Percentiles rank a stretch among this genome's conserved stretches.
phyloP scores from a whole-genome alignment of 2,329 filamentous ascomycete genomes.

The Fusarium sp. region DNA sequence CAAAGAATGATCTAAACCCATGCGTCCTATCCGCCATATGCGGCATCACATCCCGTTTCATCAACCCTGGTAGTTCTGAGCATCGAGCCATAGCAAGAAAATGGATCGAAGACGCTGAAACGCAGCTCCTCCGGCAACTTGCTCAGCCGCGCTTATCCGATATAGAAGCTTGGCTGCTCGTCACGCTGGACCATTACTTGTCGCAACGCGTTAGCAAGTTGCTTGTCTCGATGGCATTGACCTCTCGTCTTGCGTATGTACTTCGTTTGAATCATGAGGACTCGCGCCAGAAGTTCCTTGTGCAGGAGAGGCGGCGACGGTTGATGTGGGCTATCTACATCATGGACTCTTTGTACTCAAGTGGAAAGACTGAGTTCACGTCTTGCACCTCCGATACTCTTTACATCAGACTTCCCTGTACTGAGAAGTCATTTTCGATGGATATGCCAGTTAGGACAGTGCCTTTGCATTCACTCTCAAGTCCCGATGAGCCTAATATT shows the following conservation, averaged over 20 bases:
- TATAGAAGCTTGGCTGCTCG: conserved; percentile 41
- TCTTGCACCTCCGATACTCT: conserved; percentile 14
- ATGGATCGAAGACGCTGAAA: conserved; percentile 39
- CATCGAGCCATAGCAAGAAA: not conserved
- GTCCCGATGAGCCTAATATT: not conserved
- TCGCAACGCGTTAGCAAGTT: conserved; percentile 42
- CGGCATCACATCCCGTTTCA: conserved; percentile 15
- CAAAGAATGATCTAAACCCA: conserved; percentile 18
- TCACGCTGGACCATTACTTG: conserved; percentile 39
- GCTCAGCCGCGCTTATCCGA: conserved; percentile 36
- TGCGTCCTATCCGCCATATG: conserved; percentile 17
- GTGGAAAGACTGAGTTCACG: conserved; percentile 29
- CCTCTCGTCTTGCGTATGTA: conserved; percentile 37
- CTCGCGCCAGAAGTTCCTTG: conserved; percentile 22
- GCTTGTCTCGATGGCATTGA: conserved; percentile 35
- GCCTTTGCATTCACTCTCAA: not conserved
- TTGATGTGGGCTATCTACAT: conserved; percentile 45
- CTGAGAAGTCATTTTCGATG: conserved; percentile 23
- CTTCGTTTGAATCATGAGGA: conserved; percentile 43
- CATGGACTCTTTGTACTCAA: conserved; percentile 29
- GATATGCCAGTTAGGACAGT: conserved; percentile 4
- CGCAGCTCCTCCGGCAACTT: conserved; percentile 24
- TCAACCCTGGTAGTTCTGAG: not conserved
- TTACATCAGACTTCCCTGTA: conserved; percentile 11
- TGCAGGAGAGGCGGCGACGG: conserved; percentile 33